Conservation (phyloP, 139 green algal genomes). For the Picochlorum sp. region DNA sequence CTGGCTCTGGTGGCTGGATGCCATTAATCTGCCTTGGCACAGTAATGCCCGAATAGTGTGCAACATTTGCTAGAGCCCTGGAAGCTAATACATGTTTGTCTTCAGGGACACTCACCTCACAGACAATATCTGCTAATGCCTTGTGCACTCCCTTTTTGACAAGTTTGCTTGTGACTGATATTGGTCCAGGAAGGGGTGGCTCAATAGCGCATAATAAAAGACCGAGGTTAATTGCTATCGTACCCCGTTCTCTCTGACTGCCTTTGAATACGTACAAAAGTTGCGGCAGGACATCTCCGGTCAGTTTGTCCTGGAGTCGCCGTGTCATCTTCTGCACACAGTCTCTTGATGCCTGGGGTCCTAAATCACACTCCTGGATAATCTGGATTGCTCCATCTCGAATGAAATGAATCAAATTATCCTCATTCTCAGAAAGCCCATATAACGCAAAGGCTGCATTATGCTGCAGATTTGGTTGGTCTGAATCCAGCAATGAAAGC, state of each 20-base stretch:
- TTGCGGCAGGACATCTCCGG: constrained; percentile 42
- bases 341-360: constrained; percentile 70
- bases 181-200: constrained; percentile 7
- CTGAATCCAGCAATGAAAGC: constrained; percentile 82
- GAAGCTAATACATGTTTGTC: constrained; percentile 18
- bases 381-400: constrained; percentile 54
- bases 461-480: constrained; percentile 78
- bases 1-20: constrained; percentile 23
- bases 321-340: constrained; percentile 96
- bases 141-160: constrained; percentile 60
- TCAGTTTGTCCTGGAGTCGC: constrained; percentile 81
- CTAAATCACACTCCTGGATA: constrained; percentile 62
- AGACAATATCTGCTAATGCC: constrained; percentile 78
- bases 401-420: constrained; percentile 94
- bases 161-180: constrained; percentile 67
- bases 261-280: constrained; percentile 67
- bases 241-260: constrained; percentile 32
- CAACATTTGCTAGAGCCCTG: constrained; percentile 6
- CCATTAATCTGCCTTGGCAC: background rate
- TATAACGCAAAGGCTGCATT: constrained; percentile 95
- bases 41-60: constrained; percentile 5
- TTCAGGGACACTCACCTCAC: constrained; percentile 20
- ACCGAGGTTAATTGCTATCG: constrained; percentile 66
- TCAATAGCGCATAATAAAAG: constrained; percentile 51
- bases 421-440: constrained; percentile 92